Conservation (phyloP, 2,329 filamentous ascomycete species). For the Pseudocercospora fijiensis region DNA sequence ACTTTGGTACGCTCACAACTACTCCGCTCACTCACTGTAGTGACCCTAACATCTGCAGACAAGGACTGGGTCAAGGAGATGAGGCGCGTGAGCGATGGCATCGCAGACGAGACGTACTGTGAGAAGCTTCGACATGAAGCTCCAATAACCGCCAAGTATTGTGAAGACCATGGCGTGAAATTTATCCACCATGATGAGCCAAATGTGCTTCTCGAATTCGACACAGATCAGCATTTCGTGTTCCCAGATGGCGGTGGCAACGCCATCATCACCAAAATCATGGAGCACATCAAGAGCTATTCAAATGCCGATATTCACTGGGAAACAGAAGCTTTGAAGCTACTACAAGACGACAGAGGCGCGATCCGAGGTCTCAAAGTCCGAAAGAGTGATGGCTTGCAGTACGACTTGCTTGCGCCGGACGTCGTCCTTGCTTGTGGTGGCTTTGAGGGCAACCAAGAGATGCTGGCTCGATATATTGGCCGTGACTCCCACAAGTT, state of each 20-base stretch:
- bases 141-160: conserved; percentile 40
- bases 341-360: conserved; percentile 40
- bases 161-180: conserved; percentile 41
- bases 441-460: conserved; percentile 45
- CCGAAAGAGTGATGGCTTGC: conserved; percentile 41
- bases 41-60: conserved; percentile 24
- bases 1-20: conserved; percentile 30
- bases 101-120: conserved; percentile 45
- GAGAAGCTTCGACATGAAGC: conserved; percentile 42
- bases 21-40: background rate
- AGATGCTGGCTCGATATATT: conserved; percentile 45
- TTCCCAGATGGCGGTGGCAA: conserved; percentile 44
- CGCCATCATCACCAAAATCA: conserved; percentile 42
- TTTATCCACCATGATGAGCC: conserved; percentile 43
- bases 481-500: conserved; percentile 43
- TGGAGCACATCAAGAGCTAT: conserved; percentile 40
- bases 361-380: conserved; percentile 41
- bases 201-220: conserved; percentile 45
- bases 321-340: conserved; percentile 42
- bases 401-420: conserved; percentile 38
- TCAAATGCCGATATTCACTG: conserved; percentile 40
- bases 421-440: conserved; percentile 45
- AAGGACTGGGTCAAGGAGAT: conserved; percentile 41
- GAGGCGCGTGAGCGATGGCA: conserved; percentile 40
- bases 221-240: conserved; percentile 45